Base-by-base conservation (phyloP, 768 basidiomycete species). In the Peribolospora baueri region DNA sequence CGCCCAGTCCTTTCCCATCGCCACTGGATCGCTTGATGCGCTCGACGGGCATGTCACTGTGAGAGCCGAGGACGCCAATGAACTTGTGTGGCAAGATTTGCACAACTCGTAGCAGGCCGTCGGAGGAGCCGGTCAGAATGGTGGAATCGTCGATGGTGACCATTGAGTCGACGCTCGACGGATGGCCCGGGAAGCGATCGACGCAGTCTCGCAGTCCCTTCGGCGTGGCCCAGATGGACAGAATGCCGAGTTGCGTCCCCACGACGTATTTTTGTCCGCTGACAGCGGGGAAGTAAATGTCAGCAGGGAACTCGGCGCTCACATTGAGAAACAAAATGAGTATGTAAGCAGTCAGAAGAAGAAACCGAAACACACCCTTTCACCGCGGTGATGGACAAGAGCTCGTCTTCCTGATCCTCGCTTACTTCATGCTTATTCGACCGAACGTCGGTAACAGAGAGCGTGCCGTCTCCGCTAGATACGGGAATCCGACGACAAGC, bases 331-430 rank as follows among this genome's bases (percentile, higher is more conserved):
- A 9, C 41, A 10, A 9, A 25, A 25, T 25, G 25, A 25, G 25
- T 25, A 25, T 25, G 25, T 25, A 25, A 25, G 37, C 38, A 7
- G 45, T 11, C 38, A 56, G 46, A 52, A 39, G 56, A 14, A 51
- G 3, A 10, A 25, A 39, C 25, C 25, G 8, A 38, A 11, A 68
- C 74, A 40, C 63, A 82, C 80, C 79, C 76, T 71, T 82, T 84
- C 66, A 95, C 87, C 11, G 84, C 67, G 41, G 81, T 78, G 48
- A 87, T 76, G 5, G 84, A 85, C 7, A 95, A 72, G 48, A 93
- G 70, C 63, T 95, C 90, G 64, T 95, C 90, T 63, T 93, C 90
- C 65, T 95, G 90, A 69, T 91, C 84, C 65, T 91, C 88, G 11
- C 86, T 68, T 1, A 84, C 84, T 51, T 80, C 76, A 9, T 72